Conservation (phyloP, 1,139 yeast species). For the Hemisphaericaspora subhashii region DNA sequence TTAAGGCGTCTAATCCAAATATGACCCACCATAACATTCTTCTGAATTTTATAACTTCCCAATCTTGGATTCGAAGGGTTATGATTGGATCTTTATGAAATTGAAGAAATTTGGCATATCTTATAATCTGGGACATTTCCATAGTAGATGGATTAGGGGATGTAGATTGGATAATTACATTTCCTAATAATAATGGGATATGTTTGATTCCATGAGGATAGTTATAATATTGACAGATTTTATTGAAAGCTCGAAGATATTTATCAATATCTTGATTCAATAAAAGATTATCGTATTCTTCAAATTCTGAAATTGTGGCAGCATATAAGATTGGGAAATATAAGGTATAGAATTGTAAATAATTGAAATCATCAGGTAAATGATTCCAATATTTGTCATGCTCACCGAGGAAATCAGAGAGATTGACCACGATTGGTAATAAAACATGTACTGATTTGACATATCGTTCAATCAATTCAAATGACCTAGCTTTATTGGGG, state of each 20-base stretch:
- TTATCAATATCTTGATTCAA: slow-evolving; percentile 51
- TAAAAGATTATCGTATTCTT: slow-evolving; percentile 48
- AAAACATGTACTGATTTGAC: slow-evolving; percentile 54
- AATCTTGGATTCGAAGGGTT: slow-evolving; percentile 48
- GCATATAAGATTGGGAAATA: slow-evolving; percentile 55
- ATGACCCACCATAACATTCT: slow-evolving; percentile 68
- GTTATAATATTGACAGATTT: slow-evolving; percentile 49
- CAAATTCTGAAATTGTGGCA: slow-evolving; percentile 55
- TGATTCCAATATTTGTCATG: slow-evolving; percentile 53
- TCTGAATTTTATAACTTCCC: slow-evolving; percentile 50
- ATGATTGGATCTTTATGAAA: slow-evolving; percentile 59
- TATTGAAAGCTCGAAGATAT: slow-evolving; percentile 48
- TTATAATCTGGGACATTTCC: slow-evolving; percentile 49
- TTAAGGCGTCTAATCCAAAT: slow-evolving; percentile 57
- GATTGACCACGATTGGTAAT: slow-evolving; percentile 47
- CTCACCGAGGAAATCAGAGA: slow-evolving; percentile 44
- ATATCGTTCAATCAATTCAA: slow-evolving; percentile 49
- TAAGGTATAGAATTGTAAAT: slow-evolving; percentile 46
- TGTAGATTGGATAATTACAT: slow-evolving; percentile 54
- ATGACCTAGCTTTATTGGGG: slow-evolving; percentile 44
- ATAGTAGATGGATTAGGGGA: slow-evolving; percentile 56
- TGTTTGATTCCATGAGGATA: slow-evolving; percentile 54
- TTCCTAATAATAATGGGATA: slow-evolving; percentile 47
- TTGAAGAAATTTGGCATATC: slow-evolving; percentile 57
- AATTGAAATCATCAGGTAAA: slow-evolving; percentile 24